phyloP scores from a whole-genome alignment of 169 alveolate genomes.

The Amoebophrya sp. region DNA sequence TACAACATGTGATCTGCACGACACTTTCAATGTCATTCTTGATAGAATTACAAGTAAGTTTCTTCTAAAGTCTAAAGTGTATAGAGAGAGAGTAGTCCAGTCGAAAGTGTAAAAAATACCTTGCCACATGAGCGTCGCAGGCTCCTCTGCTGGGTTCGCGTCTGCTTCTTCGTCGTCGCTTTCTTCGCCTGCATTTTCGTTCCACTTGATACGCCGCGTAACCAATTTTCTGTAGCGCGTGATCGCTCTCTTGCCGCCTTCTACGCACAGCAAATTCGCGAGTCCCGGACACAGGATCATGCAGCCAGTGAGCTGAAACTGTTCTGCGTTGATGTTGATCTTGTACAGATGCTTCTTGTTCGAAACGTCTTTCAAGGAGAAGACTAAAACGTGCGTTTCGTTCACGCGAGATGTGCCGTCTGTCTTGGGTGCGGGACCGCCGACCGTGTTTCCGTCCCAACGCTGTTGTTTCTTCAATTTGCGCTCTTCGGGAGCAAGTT shows the following conservation, averaged over 20 bases:
- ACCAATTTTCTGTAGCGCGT: constrained; percentile 56
- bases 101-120: background rate
- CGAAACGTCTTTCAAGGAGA: background rate
- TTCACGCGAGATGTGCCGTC: background rate
- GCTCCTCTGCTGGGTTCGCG: background rate
- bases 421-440: background rate
- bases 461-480: constrained; percentile 62
- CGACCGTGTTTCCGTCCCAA: constrained; percentile 56
- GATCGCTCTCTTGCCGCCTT: constrained; percentile 54
- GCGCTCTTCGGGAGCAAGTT: constrained; percentile 62
- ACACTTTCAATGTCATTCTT: too few relatives aligned
- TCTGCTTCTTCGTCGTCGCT: background rate
- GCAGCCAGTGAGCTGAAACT: constrained; percentile 74
- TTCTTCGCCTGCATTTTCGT: constrained; percentile 29
- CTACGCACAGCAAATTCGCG: constrained; percentile 53
- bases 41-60: too few relatives aligned
- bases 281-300: constrained; percentile 58
- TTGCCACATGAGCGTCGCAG: background rate
- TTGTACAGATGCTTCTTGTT: constrained; percentile 26
- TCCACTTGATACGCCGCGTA: constrained; percentile 60
- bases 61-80: too few relatives aligned
- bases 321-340: constrained; percentile 70
- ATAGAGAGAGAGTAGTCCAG: too few relatives aligned
- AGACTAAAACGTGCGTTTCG: background rate
- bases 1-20: too few relatives aligned